These are phyloP conservation scores for Auxenochlorella pyrenoidosa DNA, from an alignment of 139 green algal genomes.

Conservation along the genomic window DNA sequence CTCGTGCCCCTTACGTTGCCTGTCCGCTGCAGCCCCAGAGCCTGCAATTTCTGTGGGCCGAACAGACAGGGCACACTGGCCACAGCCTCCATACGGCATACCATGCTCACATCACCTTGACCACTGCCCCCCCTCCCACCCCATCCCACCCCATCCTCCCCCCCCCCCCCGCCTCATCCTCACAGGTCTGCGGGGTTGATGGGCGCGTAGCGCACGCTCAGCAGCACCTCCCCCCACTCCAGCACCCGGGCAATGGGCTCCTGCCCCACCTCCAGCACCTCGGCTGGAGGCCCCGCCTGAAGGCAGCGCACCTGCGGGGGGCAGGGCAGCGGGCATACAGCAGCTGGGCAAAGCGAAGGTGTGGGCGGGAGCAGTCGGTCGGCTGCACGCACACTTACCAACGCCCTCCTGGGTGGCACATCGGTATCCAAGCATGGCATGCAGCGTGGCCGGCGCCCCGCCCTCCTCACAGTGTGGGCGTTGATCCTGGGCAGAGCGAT, in stretches of 20 bases:
- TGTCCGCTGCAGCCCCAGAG: too few relatives aligned
- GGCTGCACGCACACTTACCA: neutral
- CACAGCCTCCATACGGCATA: too few relatives aligned
- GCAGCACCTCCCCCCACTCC: slow-evolving; percentile 85
- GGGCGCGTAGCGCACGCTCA: slow-evolving; percentile 68
- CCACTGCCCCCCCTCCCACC: too few relatives aligned
- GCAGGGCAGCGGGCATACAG: neutral
- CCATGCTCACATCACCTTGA: too few relatives aligned
- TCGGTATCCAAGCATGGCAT: too few relatives aligned
- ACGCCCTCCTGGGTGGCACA: too few relatives aligned
- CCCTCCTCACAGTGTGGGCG: slow-evolving; percentile 56
- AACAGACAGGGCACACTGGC: too few relatives aligned
- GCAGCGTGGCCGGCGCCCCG: neutral
- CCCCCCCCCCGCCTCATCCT: slow-evolving; percentile 10
- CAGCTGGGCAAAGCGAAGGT: neutral
- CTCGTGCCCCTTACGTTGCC: too few relatives aligned
- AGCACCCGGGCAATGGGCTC: slow-evolving; percentile 68
- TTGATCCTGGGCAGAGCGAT: slow-evolving; percentile 72
- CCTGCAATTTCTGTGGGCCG: too few relatives aligned
- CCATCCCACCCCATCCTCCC: too few relatives aligned
- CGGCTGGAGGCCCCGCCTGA: slow-evolving; percentile 33
- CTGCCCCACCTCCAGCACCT: slow-evolving; percentile 56
- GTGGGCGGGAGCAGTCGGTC: neutral
- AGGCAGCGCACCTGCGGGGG: slow-evolving; percentile 53
- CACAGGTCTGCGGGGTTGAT: slow-evolving; percentile 85